phyloP scores from a whole-genome alignment of 202 grass and related monocot species.

The Setaria viridis region DNA sequence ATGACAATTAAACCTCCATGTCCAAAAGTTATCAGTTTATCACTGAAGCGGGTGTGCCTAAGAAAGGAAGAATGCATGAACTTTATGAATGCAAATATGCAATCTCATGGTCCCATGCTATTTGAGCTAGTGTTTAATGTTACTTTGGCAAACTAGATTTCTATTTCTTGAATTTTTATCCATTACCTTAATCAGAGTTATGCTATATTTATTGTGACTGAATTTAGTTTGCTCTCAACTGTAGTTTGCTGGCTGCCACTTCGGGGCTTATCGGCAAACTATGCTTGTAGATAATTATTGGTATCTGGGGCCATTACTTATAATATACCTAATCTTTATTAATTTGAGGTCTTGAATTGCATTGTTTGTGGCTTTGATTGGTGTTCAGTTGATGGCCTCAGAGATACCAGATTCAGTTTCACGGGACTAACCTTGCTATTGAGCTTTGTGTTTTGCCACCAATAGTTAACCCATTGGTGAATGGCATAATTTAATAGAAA shows the following conservation, averaged over 20 bases:
- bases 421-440: slow-evolving; percentile 13
- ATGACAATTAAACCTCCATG: background rate
- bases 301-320: background rate
- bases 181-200: background rate
- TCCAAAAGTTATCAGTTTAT: background rate
- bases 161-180: background rate
- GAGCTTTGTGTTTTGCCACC: background rate
- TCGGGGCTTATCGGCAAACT: background rate
- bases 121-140: background rate
- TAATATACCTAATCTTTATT: background rate
- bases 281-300: slow-evolving; percentile 4
- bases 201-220: background rate
- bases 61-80: background rate
- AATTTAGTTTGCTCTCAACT: background rate
- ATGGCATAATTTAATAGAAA: slow-evolving; percentile 1
- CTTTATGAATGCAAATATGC: background rate
- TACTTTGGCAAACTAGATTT: background rate
- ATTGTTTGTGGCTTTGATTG: background rate
- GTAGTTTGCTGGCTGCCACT: background rate
- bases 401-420: background rate
- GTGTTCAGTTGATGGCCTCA: background rate
- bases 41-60: background rate
- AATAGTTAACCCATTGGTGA: slow-evolving; percentile 10
- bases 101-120: background rate
- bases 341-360: background rate